Base-by-base conservation (phyloP, 345 rosid genomes). In the Capsella bursapastoris region DNA sequence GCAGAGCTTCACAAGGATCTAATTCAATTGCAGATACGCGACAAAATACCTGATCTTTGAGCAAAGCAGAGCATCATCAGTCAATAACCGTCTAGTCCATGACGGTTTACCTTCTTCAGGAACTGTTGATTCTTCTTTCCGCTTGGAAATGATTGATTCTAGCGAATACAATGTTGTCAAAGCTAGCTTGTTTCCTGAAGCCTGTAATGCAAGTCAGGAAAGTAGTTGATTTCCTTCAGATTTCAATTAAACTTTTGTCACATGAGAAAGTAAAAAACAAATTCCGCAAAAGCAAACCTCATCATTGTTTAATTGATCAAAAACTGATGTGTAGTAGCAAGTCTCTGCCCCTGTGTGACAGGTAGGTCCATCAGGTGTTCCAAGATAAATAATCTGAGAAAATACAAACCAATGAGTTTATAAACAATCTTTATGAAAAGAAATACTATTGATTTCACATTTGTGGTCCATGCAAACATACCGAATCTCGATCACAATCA, bases 331-430 rank as follows among this genome's bases (percentile, higher is more conserved):
- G 63, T 80, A 90, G 79, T 90, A 92, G 80, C 99, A 92, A 34
- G 97, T 95, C 77, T 90, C 94, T 16, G 88, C 81, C 2, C 98
- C 99, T 0, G 98, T 95, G 80, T 95, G 99, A 76, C 99, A 95
- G 35, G 94, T 87, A 44, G 99, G 96, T 8, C 98, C 98, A 80
- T 86, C 97, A 14, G 97, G 96, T 64, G 90, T 86, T 55, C 97
- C 97, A 0, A 90, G 96, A 79, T 95, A 95, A 48, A 95, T 87
- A 75, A 95, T 90, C 97, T 95, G 86, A 52, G 43, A 51, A 27
- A 72, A 14, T 6, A 75, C 59, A 64, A 67, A 18, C 60, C 65
- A 49, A 37, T 28, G 5, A 70, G 44, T 38, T 35, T 34, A 16
- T 2, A 6, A 53, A 50, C 7, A 61, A 7, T 0, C 22, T 18